Percentiles rank a stretch among this genome's conserved stretches.
Evolutionary conservation across 139 green algal species (phyloP).

Genomic region (Coccomyxa sp.): DNA sequence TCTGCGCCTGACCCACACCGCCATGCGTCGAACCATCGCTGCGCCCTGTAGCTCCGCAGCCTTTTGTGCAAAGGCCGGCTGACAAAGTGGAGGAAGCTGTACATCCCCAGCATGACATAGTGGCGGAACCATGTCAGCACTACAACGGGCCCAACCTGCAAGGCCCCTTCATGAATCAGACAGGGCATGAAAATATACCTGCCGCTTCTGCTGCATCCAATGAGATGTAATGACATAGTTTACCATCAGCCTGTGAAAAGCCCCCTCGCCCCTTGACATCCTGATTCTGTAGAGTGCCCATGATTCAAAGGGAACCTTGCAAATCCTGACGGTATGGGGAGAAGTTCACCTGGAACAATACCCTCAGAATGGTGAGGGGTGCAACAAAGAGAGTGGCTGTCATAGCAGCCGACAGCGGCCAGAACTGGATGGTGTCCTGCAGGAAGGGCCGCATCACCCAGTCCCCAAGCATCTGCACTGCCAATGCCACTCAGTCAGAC

Average conservation of each 20-base stretch:
- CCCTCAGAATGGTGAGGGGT: background rate
- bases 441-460: constrained; percentile 29
- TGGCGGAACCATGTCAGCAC: background rate
- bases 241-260: background rate
- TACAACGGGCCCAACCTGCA: background rate
- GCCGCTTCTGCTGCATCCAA: background rate
- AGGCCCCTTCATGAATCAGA: background rate
- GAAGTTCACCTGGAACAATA: background rate
- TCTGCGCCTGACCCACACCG: background rate
- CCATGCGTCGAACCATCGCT: constrained; percentile 1
- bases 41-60: background rate
- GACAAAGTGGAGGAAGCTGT: background rate
- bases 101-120: background rate
- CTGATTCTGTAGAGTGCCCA: background rate
- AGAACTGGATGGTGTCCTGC: constrained; percentile 26
- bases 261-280: background rate
- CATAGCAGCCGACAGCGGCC: constrained; percentile 27
- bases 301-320: background rate
- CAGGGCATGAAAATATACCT: background rate
- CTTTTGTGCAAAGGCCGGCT: background rate
- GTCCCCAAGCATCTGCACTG: background rate
- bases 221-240: background rate
- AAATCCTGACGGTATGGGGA: background rate
- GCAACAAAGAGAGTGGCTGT: constrained; percentile 18
- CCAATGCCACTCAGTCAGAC: too few species aligned